Evolutionary conservation across 2,329 filamentous ascomycete species (phyloP).

Genomic region (Colletotrichum sp.): DNA sequence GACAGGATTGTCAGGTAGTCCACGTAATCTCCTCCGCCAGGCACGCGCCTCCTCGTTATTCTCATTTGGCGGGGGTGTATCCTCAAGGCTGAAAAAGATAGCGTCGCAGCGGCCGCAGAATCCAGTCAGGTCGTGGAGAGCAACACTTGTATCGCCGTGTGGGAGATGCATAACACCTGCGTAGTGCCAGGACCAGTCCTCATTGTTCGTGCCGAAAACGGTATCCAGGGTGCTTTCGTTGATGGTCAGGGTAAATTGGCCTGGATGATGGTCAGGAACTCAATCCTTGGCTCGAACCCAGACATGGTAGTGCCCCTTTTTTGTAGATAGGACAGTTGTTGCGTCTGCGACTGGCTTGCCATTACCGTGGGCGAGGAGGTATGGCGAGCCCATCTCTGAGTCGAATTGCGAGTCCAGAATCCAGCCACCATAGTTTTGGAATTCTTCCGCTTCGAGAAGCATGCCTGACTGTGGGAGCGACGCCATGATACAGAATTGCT

Average conservation of each 20-base stretch:
- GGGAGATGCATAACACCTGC: neutral
- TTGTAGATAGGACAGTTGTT: neutral
- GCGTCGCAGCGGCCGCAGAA: neutral
- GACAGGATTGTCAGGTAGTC: neutral
- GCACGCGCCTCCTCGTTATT: neutral
- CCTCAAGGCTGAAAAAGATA: accelerated
- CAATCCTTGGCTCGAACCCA: neutral
- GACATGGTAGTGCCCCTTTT: neutral
- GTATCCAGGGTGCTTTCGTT: neutral
- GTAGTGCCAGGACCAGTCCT: neutral
- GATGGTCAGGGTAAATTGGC: neutral
- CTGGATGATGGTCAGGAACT: neutral
- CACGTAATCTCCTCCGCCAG: accelerated
- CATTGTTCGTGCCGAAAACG: neutral
- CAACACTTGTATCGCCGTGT: neutral
- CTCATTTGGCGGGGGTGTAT: neutral
- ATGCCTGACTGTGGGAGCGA: neutral
- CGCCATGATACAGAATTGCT: neutral
- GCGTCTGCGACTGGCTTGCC: neutral
- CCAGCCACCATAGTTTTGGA: neutral
- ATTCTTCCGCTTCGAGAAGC: neutral
- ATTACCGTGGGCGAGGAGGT: neutral
- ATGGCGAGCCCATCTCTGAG: neutral
- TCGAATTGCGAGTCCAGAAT: neutral
- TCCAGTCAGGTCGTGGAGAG: neutral